Evolutionary conservation across 139 green algal genomes (phyloP), one percentile per base, ranked within the genome.

Genomic region (Coelastrella sp.): DNA sequence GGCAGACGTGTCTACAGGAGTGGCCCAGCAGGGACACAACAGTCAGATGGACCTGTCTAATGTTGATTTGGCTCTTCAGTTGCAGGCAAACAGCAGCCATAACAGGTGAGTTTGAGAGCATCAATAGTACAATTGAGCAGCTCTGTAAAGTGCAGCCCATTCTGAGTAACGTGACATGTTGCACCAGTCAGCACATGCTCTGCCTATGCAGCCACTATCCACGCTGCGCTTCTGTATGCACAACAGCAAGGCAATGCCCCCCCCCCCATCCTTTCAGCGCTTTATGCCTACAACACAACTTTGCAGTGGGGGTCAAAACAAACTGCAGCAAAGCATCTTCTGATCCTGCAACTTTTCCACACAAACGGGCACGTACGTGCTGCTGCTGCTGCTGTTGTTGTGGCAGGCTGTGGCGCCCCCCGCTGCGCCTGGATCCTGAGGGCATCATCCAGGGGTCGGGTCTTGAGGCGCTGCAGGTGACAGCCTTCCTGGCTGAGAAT

Each of bases 401-500:
- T 6, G 22, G 22, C 84, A 88, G 74, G 56, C 61, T 82, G 15
- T 82, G 6, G 73, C 89, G 92, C 9, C 68, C 27, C 11, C 91
- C 89, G 7, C 82, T 94, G 76, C 35, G 74, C 1, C 91, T 95
- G 10, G 76, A 95, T 59, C 92, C 95, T 19, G 95, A 97, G 76
- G 92, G 78, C 8, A 93, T 97, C 20, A 56, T 96, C 60, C 61
- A 87, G 57, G 87, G 83, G 6, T 91, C 92, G 7, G 93, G 92
- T 1, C 75, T 97, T n/a, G 94, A 95, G 8, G 90, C 92, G 22
- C 58, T 87, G 79, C 74, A 92, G 0, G 92, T 94, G 35, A 82
- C 85, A 0, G 91, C 91, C 0, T 97, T 97, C 90, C 90, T 97
- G 66, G 91, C 95, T 68, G 95, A 97, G 83, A 97, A 96, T 84